Evolutionary conservation across 192 early-diverging fungal genomes (phyloP), one percentile per base, ranked within the genome.

Genomic region (Glomus cerebriforme): DNA sequence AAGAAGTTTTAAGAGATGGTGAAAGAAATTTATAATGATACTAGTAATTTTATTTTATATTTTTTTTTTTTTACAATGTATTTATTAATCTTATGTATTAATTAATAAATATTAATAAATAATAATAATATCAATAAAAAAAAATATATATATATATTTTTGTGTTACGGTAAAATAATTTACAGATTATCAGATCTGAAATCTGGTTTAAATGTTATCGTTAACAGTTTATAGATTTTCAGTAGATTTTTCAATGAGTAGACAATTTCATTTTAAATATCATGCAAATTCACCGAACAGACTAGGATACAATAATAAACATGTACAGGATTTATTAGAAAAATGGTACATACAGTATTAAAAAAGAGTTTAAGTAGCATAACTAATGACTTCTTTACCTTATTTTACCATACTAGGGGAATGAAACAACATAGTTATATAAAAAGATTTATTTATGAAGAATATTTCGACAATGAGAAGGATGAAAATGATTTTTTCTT

Each of bases 1-100:
- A 78, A 39, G 64, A 78, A 24, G 65, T 78, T 29, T 78, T 78
- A 27, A 78, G 34, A 59, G 24, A 34, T 78, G 75, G 43, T 27
- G 75, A 64, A 22, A 47, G 34, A 49, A 47, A 77, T 39, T 35
- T 15, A 37, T 34, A 34, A 74, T 27, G 29, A 24, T 68, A 27
- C 8, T 29, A 27, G 10, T 63, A 27, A 63, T 43, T 43, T 12
- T 12, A 43, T 10, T 43, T 1, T 39, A 43, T 43, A 43, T 43
- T 39, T 9, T 39, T 39, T 7, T 37, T 37, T 37, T 7, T 37
- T 37, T 8, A n/a, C n/a, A 37, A 37, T 9, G 39, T 43, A 43
- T 43, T 37, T n/a, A n/a, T n/a, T n/a, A n/a, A n/a, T n/a, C n/a
- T n/a, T n/a, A n/a, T n/a, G n/a, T n/a, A 37, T 37, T 37, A 7